Evolutionary conservation across 129 eudicot genomes (phyloP).

Genomic region (Centaurea solstitialis): DNA sequence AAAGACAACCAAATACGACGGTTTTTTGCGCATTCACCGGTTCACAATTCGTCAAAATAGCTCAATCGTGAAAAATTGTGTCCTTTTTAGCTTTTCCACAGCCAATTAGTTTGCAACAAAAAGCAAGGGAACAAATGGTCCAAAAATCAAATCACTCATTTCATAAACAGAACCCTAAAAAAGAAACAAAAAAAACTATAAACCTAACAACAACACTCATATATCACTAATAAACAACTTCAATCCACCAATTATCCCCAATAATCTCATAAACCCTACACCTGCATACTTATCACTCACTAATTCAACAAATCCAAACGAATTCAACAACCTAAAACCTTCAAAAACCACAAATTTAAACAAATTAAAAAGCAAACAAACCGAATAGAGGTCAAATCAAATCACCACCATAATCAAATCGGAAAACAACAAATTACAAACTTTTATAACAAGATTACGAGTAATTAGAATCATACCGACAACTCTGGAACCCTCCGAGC

Average conservation of each 20-base stretch:
- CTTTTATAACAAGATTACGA: background rate
- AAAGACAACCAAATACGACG: background rate
- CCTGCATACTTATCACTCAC: background rate
- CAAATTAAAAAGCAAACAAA: background rate
- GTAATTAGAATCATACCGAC: conserved; percentile 45
- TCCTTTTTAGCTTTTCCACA: conserved; percentile 10
- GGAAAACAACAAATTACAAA: background rate
- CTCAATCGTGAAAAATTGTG: background rate
- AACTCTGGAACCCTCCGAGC: conserved; percentile 61
- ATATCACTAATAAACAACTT: conserved; percentile 3
- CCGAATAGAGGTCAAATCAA: background rate
- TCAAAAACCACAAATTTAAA: background rate
- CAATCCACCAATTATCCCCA: background rate
- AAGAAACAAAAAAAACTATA: background rate
- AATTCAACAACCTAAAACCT: conserved; percentile 14
- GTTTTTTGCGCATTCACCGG: background rate
- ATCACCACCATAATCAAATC: conserved; percentile 8
- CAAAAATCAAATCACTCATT: background rate
- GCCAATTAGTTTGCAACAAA: background rate
- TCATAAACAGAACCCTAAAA: background rate
- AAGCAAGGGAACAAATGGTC: background rate
- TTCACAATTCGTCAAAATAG: conserved; percentile 1
- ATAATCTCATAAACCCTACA: conserved; percentile 2
- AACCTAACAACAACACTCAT: conserved; percentile 1
- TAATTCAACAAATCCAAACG: conserved; percentile 13